Evolutionary conservation across 139 green algal genomes (phyloP).

Genomic region (Picochlorum sp.): DNA sequence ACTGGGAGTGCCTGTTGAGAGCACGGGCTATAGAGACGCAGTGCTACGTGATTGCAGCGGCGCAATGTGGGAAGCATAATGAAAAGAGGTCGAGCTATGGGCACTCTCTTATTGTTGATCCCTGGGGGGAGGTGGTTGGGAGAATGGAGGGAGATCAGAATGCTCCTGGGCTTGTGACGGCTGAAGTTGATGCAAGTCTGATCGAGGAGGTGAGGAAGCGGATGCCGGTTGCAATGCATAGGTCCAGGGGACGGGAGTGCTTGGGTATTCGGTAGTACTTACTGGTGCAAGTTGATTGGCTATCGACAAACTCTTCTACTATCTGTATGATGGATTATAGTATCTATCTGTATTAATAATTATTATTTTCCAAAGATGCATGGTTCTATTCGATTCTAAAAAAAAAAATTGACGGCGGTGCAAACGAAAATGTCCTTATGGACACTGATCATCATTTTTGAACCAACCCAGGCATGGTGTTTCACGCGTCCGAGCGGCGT

Average conservation of each 20-base stretch:
- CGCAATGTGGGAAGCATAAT: constrained; percentile 84
- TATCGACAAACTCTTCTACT: too few relatives aligned
- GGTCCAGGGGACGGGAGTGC: background rate
- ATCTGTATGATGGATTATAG: too few relatives aligned
- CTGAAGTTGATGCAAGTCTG: constrained; percentile 47
- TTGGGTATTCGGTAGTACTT: too few relatives aligned
- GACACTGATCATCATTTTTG: too few relatives aligned
- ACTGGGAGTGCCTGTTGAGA: constrained; percentile 93
- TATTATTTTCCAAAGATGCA: too few relatives aligned
- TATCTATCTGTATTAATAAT: too few relatives aligned
- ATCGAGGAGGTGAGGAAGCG: constrained; percentile 2
- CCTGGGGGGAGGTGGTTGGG: constrained; percentile 78
- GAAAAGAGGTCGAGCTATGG: constrained; percentile 82
- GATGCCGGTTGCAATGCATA: constrained; percentile 25
- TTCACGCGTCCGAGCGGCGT: too few relatives aligned
- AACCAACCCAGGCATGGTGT: too few relatives aligned
- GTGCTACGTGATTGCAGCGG: constrained; percentile 83
- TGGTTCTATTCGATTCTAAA: too few relatives aligned
- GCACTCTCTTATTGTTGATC: constrained; percentile 80
- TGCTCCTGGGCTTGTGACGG: constrained; percentile 62
- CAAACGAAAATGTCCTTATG: too few relatives aligned
- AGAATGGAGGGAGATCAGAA: constrained; percentile 46
- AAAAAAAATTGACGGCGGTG: too few relatives aligned
- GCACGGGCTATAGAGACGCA: constrained; percentile 91
- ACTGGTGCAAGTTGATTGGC: too few relatives aligned